These are phyloP conservation scores for Ambrosia artemisiifolia DNA, from an alignment of 129 eudicot genomes.

Conservation along the genomic window DNA sequence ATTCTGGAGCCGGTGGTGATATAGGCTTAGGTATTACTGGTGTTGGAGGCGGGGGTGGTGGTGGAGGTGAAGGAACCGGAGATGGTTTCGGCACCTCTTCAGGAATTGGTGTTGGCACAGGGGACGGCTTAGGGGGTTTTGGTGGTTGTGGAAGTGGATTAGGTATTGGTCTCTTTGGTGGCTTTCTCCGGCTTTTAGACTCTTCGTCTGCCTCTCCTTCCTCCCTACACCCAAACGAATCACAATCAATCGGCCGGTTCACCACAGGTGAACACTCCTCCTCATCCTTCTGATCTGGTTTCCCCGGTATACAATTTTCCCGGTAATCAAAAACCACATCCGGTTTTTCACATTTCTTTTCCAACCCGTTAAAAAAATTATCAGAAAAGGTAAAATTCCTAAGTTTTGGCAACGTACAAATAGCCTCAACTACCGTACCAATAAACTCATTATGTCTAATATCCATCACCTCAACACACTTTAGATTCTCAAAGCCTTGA, in stretches of 20 bases:
- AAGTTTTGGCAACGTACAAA: constrained; percentile 51
- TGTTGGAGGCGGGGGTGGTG: constrained; percentile 18
- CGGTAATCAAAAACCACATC: constrained; percentile 34
- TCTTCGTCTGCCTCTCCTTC: constrained; percentile 22
- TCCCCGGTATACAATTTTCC: constrained; percentile 52
- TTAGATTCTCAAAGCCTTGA: constrained; percentile 29
- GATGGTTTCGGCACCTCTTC: constrained; percentile 3
- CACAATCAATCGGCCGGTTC: constrained; percentile 40
- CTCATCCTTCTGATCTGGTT: constrained; percentile 46
- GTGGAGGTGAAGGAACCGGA: constrained; percentile 12
- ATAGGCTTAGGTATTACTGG: background rate
- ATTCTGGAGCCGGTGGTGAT: constrained; percentile 21
- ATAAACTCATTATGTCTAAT: constrained; percentile 50
- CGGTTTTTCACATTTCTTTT: constrained; percentile 34
- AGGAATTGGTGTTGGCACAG: constrained; percentile 11
- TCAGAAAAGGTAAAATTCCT: constrained; percentile 37
- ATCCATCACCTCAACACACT: constrained; percentile 40
- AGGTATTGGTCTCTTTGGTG: constrained; percentile 4
- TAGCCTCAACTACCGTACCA: constrained; percentile 37
- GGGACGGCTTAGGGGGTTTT: background rate
- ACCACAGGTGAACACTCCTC: constrained; percentile 36
- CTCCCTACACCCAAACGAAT: constrained; percentile 7
- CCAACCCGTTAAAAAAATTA: constrained; percentile 49
- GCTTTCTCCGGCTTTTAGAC: constrained; percentile 6
- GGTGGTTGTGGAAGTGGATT: background rate